These are phyloP conservation scores for Blastomyces gilchristii DNA, from an alignment of 2,329 filamentous ascomycete species.

Conservation along the genomic window DNA sequence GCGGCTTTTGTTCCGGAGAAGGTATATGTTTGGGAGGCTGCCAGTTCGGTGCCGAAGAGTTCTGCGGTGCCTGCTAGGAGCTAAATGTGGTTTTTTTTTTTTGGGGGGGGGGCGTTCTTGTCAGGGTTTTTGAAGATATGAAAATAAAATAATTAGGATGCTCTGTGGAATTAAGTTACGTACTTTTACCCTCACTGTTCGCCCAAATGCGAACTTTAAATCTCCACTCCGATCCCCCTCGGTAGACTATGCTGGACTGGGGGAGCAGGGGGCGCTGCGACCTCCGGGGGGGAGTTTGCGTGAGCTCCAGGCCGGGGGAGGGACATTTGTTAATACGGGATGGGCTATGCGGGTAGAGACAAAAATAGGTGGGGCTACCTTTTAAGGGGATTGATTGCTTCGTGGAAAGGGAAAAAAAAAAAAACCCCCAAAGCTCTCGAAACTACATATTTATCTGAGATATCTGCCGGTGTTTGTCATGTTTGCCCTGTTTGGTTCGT, in stretches of 20 bases:
- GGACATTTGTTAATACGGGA: conserved; percentile 48
- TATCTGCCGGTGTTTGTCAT: background rate
- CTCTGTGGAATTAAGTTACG: conserved; percentile 6
- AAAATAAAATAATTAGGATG: background rate
- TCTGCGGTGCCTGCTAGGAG: conserved; percentile 76
- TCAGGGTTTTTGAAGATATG: background rate
- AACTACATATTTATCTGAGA: too few relatives aligned
- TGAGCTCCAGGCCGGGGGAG: conserved; percentile 65
- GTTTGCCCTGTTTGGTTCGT: background rate
- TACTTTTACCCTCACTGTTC: conserved; percentile 45
- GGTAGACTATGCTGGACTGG: conserved; percentile 45
- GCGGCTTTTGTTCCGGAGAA: conserved; percentile 77
- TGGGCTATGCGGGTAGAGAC: background rate
- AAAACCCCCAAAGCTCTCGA: background rate
- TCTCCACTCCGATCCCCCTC: conserved; percentile 64
- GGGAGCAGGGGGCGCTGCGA: conserved; percentile 28
- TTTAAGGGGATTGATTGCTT: too few relatives aligned
- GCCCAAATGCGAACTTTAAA: conserved; percentile 59
- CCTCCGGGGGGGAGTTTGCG: conserved; percentile 49
- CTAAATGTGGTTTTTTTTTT: conserved; percentile 29
- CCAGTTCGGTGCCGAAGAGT: conserved; percentile 89
- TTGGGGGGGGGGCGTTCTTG: background rate
- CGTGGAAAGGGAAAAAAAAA: background rate
- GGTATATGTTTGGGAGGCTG: conserved; percentile 64
- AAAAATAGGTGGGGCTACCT: too few relatives aligned